These are phyloP conservation scores for Elongisporangium senticosum DNA, from an alignment of 352 stramenopile species.

Conservation along the genomic window DNA sequence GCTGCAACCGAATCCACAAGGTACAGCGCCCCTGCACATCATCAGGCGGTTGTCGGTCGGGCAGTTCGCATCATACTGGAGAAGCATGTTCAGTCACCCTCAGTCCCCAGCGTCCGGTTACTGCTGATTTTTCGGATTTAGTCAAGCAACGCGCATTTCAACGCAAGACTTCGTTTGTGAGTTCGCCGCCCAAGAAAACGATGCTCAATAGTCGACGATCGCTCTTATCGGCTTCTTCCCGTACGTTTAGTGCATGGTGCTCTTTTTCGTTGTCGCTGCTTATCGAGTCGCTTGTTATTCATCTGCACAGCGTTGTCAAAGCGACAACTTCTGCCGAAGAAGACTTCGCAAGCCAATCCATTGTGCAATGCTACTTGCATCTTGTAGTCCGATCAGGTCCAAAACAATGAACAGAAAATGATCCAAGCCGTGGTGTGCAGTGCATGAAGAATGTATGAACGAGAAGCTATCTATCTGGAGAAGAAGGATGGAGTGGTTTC, in stretches of 20 bases:
- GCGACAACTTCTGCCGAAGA: background rate
- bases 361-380: background rate
- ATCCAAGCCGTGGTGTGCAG: too few species aligned
- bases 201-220: background rate
- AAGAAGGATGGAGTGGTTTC: too few species aligned
- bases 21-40: background rate
- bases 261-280: background rate
- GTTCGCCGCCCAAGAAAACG: constrained; percentile 20
- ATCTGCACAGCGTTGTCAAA: background rate
- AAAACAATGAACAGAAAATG: too few species aligned
- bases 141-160: constrained; percentile 61
- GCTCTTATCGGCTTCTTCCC: background rate
- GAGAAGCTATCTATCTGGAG: too few species aligned
- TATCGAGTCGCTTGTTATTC: background rate
- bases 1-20: background rate
- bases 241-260: background rate
- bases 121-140: constrained; percentile 30
- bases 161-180: constrained; percentile 30
- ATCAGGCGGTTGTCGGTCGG: background rate
- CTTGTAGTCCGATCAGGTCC: background rate
- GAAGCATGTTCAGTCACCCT: background rate
- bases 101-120: background rate
- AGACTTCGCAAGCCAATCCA: background rate
- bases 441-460: too few species aligned
- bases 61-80: background rate